Evolutionary conservation across 441 rosid genomes (phyloP).

Genomic region (Biscutella auriculata): DNA sequence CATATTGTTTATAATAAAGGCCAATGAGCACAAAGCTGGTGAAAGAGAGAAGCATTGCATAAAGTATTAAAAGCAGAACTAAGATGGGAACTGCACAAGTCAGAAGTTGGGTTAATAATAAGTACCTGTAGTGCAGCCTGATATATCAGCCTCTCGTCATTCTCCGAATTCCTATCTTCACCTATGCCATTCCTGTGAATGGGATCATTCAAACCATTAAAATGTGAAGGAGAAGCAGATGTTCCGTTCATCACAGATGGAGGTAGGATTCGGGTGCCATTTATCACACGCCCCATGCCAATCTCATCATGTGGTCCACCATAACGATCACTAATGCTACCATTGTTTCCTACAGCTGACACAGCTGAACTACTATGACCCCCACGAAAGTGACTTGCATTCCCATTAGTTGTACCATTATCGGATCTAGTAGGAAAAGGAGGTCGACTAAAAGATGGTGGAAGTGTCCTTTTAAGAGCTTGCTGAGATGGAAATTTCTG

Average conservation of each 20-base stretch:
- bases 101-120: conserved; percentile 8
- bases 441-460: background rate
- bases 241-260: conserved; percentile 45
- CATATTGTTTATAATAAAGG: too few species aligned
- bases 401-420: conserved; percentile 25
- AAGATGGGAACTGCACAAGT: too few species aligned
- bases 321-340: conserved; percentile 33
- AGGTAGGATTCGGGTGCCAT: conserved; percentile 57
- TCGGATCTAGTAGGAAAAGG: conserved; percentile 23
- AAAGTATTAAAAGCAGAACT: background rate
- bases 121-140: conserved; percentile 86
- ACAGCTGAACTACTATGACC: conserved; percentile 30
- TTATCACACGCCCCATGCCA: conserved; percentile 36
- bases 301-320: conserved; percentile 33
- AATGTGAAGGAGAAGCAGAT: conserved; percentile 28
- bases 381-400: conserved; percentile 21
- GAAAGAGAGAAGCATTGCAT: background rate
- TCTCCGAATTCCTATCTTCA: conserved; percentile 46
- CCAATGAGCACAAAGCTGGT: conserved; percentile 14
- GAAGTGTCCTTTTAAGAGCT: too few species aligned
- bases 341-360: conserved; percentile 25
- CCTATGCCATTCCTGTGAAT: conserved; percentile 29
- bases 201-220: conserved; percentile 40
- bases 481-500: too few species aligned
- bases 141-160: conserved; percentile 73